Evolutionary conservation across 768 basidiomycete genomes (phyloP).

Genomic region (Boletus rubescentipes): DNA sequence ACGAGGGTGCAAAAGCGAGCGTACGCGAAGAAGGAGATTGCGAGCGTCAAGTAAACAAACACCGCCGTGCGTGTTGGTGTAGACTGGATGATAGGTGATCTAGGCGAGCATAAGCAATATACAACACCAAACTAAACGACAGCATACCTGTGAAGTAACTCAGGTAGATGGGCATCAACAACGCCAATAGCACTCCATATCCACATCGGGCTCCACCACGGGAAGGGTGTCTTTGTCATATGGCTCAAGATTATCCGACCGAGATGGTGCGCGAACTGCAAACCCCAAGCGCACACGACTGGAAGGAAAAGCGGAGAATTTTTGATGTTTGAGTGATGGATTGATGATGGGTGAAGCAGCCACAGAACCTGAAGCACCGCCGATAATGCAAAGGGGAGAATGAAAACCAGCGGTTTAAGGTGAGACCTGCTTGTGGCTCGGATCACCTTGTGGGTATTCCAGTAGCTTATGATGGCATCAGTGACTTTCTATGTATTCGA

Average conservation of each 20-base stretch:
- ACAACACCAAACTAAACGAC: constrained; percentile 4
- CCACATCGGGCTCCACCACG: constrained; percentile 86
- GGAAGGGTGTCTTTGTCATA: constrained; percentile 81
- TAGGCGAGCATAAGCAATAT: constrained; percentile 15
- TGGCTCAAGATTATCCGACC: constrained; percentile 93
- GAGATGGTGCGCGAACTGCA: constrained; percentile 87
- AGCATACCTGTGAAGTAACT: constrained; percentile 63
- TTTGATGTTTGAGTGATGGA: constrained; percentile 64
- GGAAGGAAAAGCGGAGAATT: constrained; percentile 79
- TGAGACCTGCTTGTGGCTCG: constrained; percentile 40
- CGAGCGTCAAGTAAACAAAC: constrained; percentile 72
- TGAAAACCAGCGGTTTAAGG: constrained; percentile 61
- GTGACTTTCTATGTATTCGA: neutral
- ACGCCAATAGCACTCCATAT: constrained; percentile 75
- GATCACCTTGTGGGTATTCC: constrained; percentile 73
- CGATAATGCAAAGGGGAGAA: constrained; percentile 78
- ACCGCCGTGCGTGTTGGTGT: constrained; percentile 58
- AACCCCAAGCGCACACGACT: constrained; percentile 91
- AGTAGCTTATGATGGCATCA: constrained; percentile 51
- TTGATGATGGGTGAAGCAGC: constrained; percentile 73
- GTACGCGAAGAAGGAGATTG: constrained; percentile 67
- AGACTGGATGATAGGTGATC: constrained; percentile 73
- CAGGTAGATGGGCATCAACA: constrained; percentile 77
- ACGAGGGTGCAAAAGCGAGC: constrained; percentile 80
- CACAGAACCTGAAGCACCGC: constrained; percentile 74